These are phyloP conservation scores for Microstroma glucosiphilum DNA, from an alignment of 1,284 basidiomycete genomes.

Conservation along the genomic window DNA sequence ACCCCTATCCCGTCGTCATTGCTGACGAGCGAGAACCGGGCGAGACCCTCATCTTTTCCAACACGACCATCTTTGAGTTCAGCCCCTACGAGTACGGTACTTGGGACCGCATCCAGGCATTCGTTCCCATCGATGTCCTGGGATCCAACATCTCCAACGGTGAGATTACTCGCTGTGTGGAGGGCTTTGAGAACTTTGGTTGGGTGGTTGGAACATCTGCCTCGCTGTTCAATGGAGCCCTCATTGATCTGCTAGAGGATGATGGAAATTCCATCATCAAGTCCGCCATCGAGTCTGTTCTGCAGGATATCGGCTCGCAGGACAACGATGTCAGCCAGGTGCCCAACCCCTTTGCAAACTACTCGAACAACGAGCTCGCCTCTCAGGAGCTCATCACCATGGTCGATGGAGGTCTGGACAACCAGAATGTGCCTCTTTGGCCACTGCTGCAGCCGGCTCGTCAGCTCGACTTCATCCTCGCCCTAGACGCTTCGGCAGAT, in stretches of 20 bases:
- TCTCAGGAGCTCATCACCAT: constrained; percentile 29
- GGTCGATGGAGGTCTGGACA: constrained; percentile 42
- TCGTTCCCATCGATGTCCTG: constrained; percentile 43
- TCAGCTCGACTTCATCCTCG: constrained; percentile 64
- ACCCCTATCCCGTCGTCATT: constrained; percentile 53
- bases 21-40: constrained; percentile 55
- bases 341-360: constrained; percentile 52
- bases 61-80: constrained; percentile 54
- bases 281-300: constrained; percentile 28
- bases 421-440: constrained; percentile 62
- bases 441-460: constrained; percentile 63
- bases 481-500: constrained; percentile 62
- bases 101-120: constrained; percentile 52
- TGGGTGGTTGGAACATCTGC: constrained; percentile 41
- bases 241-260: constrained; percentile 31
- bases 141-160: constrained; percentile 38
- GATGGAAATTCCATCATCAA: constrained; percentile 27
- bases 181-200: constrained; percentile 41
- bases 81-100: constrained; percentile 55
- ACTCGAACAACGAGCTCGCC: constrained; percentile 4
- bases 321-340: constrained; percentile 54
- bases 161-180: constrained; percentile 23
- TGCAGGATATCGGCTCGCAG: constrained; percentile 28
- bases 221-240: constrained; percentile 51
- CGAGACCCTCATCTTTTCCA: constrained; percentile 52